phyloP scores from a whole-genome alignment of 345 rosid species.

The Brassica cretica region DNA sequence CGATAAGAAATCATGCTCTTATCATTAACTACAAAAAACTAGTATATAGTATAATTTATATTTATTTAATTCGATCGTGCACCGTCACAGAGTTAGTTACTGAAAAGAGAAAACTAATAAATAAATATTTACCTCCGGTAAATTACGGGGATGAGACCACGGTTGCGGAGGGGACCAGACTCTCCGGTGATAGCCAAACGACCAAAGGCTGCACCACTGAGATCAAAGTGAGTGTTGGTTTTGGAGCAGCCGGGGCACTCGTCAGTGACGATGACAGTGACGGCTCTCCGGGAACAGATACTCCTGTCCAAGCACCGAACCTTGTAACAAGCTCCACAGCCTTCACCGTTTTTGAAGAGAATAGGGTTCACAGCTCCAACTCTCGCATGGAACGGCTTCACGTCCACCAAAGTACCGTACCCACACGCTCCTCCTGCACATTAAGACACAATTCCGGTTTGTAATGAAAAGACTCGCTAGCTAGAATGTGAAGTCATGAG shows the following conservation, averaged over 20 bases:
- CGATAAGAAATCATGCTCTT: too few species aligned
- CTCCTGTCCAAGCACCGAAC: slow-evolving; percentile 70
- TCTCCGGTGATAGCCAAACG: slow-evolving; percentile 87
- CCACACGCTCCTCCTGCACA: slow-evolving; percentile 95
- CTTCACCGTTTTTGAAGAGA: slow-evolving; percentile 84
- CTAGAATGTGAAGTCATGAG: not conserved
- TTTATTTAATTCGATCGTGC: slow-evolving; percentile 8
- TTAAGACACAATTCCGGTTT: not conserved
- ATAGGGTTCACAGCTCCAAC: slow-evolving; percentile 94
- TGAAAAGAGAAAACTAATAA: not conserved
- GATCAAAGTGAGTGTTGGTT: slow-evolving; percentile 82
- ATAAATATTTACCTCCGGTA: slow-evolving; percentile 55
- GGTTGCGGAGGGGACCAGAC: slow-evolving; percentile 68
- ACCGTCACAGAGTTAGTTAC: slow-evolving; percentile 35
- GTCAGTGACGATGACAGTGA: slow-evolving; percentile 85
- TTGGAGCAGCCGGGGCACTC: slow-evolving; percentile 83
- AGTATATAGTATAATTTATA: not conserved
- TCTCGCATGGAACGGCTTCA: slow-evolving; percentile 83
- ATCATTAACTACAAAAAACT: too few species aligned
- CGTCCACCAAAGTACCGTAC: slow-evolving; percentile 85
- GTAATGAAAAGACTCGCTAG: not conserved
- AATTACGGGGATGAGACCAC: slow-evolving; percentile 70
- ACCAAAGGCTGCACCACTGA: slow-evolving; percentile 94
- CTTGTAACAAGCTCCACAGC: slow-evolving; percentile 94
- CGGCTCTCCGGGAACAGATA: slow-evolving; percentile 86